phyloP scores from a whole-genome alignment of 2,329 filamentous ascomycete species.

The Scedosporium boydii region DNA sequence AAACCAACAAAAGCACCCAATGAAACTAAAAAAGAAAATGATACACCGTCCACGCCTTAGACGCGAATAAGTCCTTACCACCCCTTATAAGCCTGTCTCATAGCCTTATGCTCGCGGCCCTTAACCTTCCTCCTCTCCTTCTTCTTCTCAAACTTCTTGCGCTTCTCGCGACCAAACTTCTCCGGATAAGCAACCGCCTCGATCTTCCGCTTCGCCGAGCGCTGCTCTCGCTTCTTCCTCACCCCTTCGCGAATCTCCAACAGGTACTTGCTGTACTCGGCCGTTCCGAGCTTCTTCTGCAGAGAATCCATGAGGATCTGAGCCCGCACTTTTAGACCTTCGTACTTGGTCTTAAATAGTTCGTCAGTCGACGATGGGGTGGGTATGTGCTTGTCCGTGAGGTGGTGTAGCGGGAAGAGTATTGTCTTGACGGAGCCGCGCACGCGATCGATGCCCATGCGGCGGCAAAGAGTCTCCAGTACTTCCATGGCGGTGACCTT shows the following conservation, averaged over 20 bases:
- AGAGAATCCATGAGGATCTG: constrained; percentile 72
- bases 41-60: neutral
- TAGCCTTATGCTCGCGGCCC: constrained; percentile 60
- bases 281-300: constrained; percentile 75
- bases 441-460: constrained; percentile 48
- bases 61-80: constrained; percentile 17
- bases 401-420: constrained; percentile 59
- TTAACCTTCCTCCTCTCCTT: constrained; percentile 74
- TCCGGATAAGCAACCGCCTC: constrained; percentile 79
- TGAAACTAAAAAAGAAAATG: constrained; percentile 2
- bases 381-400: constrained; percentile 72
- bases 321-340: constrained; percentile 60
- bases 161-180: constrained; percentile 67
- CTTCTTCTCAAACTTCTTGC: constrained; percentile 75
- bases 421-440: constrained; percentile 52
- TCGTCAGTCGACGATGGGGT: constrained; percentile 63
- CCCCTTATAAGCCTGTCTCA: constrained; percentile 59
- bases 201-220: constrained; percentile 79
- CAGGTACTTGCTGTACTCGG: constrained; percentile 67
- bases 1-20: neutral
- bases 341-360: constrained; percentile 58
- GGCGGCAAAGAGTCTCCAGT: constrained; percentile 57
- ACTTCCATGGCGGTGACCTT: constrained; percentile 71
- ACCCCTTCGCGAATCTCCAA: constrained; percentile 64
- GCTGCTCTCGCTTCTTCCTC: constrained; percentile 59